Percentiles rank a stretch among this genome's conserved stretches.
These are phyloP conservation scores for Cyamopsis tetragonoloba DNA, from an alignment of 306 rosid species.

Conservation along the genomic window DNA sequence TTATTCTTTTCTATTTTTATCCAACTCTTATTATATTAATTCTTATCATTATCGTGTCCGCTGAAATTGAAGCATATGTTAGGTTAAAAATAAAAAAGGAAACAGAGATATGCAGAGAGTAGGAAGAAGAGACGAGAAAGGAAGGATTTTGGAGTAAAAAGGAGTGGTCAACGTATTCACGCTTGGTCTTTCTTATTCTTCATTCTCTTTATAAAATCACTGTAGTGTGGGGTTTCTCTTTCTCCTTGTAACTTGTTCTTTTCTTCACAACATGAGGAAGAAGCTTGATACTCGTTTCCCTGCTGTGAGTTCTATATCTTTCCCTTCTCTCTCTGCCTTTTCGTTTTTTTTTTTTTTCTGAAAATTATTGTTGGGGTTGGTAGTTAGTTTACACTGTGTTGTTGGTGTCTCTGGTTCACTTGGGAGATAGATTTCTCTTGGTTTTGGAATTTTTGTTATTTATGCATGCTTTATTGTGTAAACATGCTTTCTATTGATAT, in stretches of 20 bases:
- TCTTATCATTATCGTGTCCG: too few species aligned
- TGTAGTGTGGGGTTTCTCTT: neutral
- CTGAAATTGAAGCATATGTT: too few species aligned
- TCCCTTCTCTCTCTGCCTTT: neutral
- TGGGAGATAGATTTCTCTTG: constrained; percentile 5
- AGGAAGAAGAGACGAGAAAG: neutral
- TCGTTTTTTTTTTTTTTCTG: neutral
- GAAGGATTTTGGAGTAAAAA: neutral
- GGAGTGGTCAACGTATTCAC: neutral
- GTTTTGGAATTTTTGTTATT: neutral
- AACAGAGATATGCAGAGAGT: neutral
- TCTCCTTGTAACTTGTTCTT: neutral
- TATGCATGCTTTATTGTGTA: neutral
- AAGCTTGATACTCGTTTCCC: constrained; percentile 80
- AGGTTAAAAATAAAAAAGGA: neutral
- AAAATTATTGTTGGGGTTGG: neutral
- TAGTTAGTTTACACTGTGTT: neutral
- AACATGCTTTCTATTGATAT: neutral
- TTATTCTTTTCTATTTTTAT: too few species aligned
- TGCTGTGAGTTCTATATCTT: constrained; percentile 39
- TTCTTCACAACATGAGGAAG: constrained; percentile 48
- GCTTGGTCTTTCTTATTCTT: constrained; percentile 21
- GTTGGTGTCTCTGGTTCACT: neutral
- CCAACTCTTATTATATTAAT: too few species aligned
- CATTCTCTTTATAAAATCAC: constrained; percentile 22